phyloP scores from a whole-genome alignment of 176 grass and related monocot genomes.

The Oryza meyeriana region DNA sequence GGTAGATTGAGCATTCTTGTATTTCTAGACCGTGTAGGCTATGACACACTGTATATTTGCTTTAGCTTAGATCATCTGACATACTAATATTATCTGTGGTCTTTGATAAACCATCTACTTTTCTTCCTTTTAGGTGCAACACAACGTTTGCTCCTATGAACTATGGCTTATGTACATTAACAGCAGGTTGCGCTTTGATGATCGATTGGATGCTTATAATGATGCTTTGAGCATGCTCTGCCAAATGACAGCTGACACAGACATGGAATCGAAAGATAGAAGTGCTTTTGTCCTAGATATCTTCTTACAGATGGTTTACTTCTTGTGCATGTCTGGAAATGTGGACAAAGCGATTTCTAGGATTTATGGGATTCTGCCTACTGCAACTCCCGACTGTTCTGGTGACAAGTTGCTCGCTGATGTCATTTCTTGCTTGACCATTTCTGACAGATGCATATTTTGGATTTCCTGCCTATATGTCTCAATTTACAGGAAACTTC shows the following conservation, averaged over 20 bases:
- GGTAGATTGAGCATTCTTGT: background rate
- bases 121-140: constrained; percentile 90
- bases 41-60: background rate
- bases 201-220: constrained; percentile 78
- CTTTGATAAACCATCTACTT: constrained; percentile 39
- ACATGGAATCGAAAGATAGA: constrained; percentile 65
- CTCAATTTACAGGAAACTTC: constrained; percentile 78
- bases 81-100: constrained; percentile 11
- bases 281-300: constrained; percentile 85
- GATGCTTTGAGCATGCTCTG: constrained; percentile 77
- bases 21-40: background rate
- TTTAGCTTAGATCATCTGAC: constrained; percentile 15
- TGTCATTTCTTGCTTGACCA: constrained; percentile 60
- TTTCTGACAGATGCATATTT: constrained; percentile 86
- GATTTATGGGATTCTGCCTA: constrained; percentile 53
- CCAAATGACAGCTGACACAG: constrained; percentile 51
- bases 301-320: constrained; percentile 95
- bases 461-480: constrained; percentile 84
- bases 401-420: constrained; percentile 68
- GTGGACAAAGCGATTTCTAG: constrained; percentile 66
- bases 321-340: constrained; percentile 77
- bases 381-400: constrained; percentile 43
- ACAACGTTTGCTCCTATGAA: constrained; percentile 85
- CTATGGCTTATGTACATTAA: constrained; percentile 99
- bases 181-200: constrained; percentile 84